Base-by-base conservation (phyloP, 208 protist species). In the Leishmania guyanensis region DNA sequence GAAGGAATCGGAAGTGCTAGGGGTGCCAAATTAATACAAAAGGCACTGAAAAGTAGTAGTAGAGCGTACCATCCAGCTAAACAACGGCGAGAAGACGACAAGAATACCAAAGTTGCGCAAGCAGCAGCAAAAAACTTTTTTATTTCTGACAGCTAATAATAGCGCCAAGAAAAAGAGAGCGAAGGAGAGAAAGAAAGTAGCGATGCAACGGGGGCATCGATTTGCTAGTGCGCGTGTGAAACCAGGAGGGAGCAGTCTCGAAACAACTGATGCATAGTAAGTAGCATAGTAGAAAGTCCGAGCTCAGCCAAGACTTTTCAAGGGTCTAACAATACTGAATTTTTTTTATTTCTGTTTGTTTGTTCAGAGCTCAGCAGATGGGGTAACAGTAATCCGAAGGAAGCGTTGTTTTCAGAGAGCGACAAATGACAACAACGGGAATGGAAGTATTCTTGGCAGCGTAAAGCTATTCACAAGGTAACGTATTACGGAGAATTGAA, bases 401-500 rank as follows among this genome's bases (percentile, higher is more conserved):
- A 51, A 43, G 5, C 43, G 0, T 72, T 53, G 2, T 51, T 72
- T 33, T 36, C 4, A 53, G 39, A 51, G 3, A 72, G 14, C 22
- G 5, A 29, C 36, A 72, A 72, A 51, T 50, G 68, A 16, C 22
- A 51, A 9, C 68, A 50, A 26, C 29, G 20, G 22, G 43, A 29
- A 17, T 29, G 43, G 2, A 10, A 17, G 3, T 6, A 33, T 72
- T 51, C 17, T 33, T 17, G 14, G 9, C 20, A 33, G 26, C 43
- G 53, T 20, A 72, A 43, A 51, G 68, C 43, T 5, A 17, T 26
- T 20, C 50, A 75, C 16, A 43, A 6, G 46, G 20, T 22, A 29
- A 39, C 8, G 39, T 56, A 29, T 54, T 10, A 2, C 36, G 14
- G 6, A 92, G 77, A 16, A 85, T 16, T 20, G 29, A 26, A 43